Percentiles rank a stretch among this genome's conserved stretches.
Conservation (phyloP, 169 alveolate species). For the Plasmodium coatneyi region DNA sequence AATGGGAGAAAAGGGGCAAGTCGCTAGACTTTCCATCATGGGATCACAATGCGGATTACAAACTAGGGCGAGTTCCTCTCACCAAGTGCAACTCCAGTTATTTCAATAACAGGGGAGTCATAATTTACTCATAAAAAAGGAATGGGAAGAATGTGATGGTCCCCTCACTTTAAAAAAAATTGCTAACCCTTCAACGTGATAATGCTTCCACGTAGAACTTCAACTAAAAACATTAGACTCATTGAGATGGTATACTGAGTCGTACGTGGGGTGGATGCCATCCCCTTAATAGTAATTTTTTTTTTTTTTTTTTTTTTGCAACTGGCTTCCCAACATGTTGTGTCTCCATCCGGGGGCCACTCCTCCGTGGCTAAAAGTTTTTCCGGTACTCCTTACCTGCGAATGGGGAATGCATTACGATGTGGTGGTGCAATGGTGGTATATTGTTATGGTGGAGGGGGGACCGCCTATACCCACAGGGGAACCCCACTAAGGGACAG, state of each 20-base stretch:
- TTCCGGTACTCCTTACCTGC: constrained; percentile 52
- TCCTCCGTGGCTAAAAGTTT: neutral
- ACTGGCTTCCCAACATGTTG: neutral
- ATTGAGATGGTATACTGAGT: neutral
- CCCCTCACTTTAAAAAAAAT: neutral
- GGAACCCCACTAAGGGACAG: neutral
- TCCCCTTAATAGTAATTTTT: neutral
- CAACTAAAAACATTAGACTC: neutral
- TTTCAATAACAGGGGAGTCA: constrained; percentile 29
- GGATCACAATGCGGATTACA: neutral
- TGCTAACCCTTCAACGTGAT: neutral
- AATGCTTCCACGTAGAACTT: neutral
- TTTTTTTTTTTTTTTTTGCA: neutral
- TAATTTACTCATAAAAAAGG: constrained; percentile 12
- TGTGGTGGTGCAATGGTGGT: neutral
- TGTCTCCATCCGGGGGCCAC: neutral
- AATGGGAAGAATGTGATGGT: neutral
- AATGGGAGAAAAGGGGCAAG: neutral
- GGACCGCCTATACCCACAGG: neutral
- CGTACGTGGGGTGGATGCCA: neutral
- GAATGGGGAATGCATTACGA: neutral
- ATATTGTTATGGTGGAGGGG: neutral
- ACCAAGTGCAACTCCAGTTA: constrained; percentile 41
- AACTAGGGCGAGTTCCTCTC: neutral
- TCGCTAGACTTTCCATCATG: neutral